Conservation (phyloP, 306 rosid species). For the Dryas octopetala region DNA sequence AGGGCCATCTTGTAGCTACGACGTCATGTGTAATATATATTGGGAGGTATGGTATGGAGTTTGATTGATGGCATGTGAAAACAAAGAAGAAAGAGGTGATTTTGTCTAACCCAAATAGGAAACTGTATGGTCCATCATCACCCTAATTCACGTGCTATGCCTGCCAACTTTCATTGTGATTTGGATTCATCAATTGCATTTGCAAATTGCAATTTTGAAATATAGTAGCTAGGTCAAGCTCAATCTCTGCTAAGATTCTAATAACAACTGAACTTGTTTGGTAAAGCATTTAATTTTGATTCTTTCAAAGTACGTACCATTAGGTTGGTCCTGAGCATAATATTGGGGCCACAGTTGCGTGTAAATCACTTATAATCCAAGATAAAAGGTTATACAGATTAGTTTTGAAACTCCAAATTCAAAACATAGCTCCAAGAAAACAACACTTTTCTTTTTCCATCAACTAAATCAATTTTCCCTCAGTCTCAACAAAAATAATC, state of each 20-base stretch:
- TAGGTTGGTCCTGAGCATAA: neutral
- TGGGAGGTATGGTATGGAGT: neutral
- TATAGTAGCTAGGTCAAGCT: neutral
- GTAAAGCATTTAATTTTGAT: slow-evolving; percentile 9
- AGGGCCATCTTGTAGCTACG: neutral
- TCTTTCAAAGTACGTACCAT: neutral
- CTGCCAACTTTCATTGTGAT: neutral
- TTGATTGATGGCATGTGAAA: slow-evolving; percentile 28
- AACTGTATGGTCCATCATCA: slow-evolving; percentile 22
- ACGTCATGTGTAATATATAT: slow-evolving; percentile 10
- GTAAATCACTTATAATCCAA: neutral
- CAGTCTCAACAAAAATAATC: too few species aligned
- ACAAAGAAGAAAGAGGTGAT: slow-evolving; percentile 23
- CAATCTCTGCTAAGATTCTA: slow-evolving; percentile 3
- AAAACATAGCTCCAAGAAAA: too few species aligned
- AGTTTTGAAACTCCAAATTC: too few species aligned
- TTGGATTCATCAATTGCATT: too few species aligned
- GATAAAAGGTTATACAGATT: too few species aligned
- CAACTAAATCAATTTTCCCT: too few species aligned
- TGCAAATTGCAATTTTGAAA: neutral
- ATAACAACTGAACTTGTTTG: slow-evolving; percentile 1
- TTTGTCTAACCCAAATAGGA: slow-evolving; percentile 42
- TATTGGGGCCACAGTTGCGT: slow-evolving; percentile 5
- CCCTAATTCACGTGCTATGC: neutral
- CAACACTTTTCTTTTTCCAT: too few species aligned